phyloP scores from a whole-genome alignment of 768 basidiomycete species.

The Mycena rosella region DNA sequence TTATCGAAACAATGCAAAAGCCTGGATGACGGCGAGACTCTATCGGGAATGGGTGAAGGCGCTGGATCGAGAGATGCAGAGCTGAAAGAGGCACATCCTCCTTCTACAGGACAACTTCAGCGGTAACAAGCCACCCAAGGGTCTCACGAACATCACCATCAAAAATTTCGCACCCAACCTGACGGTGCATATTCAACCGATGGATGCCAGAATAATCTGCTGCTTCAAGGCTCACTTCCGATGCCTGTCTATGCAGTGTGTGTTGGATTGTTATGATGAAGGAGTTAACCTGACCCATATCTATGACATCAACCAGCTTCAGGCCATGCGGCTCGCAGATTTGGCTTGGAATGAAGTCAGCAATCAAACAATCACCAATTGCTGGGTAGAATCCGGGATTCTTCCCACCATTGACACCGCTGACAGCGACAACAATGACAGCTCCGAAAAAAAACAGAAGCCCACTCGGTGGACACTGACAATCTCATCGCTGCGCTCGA shows the following conservation, averaged over 20 bases:
- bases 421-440: neutral
- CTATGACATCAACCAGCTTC: constrained; percentile 47
- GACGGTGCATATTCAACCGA: constrained; percentile 41
- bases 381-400: constrained; percentile 54
- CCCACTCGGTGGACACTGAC: neutral
- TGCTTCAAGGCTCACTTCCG: constrained; percentile 43
- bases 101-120: constrained; percentile 40
- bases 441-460: too few species aligned
- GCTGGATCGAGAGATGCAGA: constrained; percentile 31
- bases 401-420: neutral
- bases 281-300: constrained; percentile 34
- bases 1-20: too few species aligned
- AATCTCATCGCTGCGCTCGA: neutral
- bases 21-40: too few species aligned
- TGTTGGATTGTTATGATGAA: constrained; percentile 37
- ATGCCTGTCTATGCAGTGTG: constrained; percentile 35
- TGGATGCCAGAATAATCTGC: constrained; percentile 42
- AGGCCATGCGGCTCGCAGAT: constrained; percentile 52
- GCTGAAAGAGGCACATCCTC: constrained; percentile 36
- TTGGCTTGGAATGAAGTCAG: constrained; percentile 51
- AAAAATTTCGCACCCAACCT: constrained; percentile 41
- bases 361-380: constrained; percentile 50
- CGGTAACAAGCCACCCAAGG: constrained; percentile 28
- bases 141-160: constrained; percentile 30
- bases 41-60: constrained; percentile 40